Base-by-base conservation (phyloP, 345 rosid genomes). In the Lepidium aucheri region DNA sequence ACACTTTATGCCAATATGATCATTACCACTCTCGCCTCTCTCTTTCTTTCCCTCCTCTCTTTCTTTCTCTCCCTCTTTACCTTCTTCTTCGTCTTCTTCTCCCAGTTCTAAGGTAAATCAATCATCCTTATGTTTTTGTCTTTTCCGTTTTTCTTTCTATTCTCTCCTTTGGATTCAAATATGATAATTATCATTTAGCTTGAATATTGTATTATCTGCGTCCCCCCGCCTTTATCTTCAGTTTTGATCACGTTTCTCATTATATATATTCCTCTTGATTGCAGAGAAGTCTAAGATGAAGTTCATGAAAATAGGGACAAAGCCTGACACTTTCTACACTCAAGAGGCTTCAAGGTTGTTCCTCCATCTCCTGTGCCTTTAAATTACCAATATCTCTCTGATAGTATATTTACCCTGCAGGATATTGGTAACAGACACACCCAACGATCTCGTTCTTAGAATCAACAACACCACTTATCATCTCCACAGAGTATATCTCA, bases 261-360 rank as follows among this genome's bases (percentile, higher is more conserved):
- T 34, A 65, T 60, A 46, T 47, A 53, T 47, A 40, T 44, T 59
- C 20, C 36, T 60, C 66, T 57, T 72, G 68, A 67, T 17, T 41
- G 30, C 72, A 56, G 68, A 64, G 67, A 68, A 74, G 74, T 52
- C 30, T 40, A 77, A 73, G 71, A 95, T 95, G 97, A 95, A 95
- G 87, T 95, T 82, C 68, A 95, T 95, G 99, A 94, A 89, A 81
- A 74, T 94, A 8, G 97, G 97, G 47, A 85, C 84, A 40, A 83
- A 84, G 78, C 94, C 90, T 4, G 97, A 95, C 74, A 88, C 97
- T 43, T 91, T 91, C 77, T 87, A 80, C 53, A 82, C 96, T 49
- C 95, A 95, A 81, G 96, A 84, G 68, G 84, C 96, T 60, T 89
- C 90, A 74, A 85, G 98, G 99, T 90, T 54, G 32, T 60, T 53